Base-by-base conservation (phyloP, 2,329 filamentous ascomycete species). In the Pseudogymnoascus sp. region DNA sequence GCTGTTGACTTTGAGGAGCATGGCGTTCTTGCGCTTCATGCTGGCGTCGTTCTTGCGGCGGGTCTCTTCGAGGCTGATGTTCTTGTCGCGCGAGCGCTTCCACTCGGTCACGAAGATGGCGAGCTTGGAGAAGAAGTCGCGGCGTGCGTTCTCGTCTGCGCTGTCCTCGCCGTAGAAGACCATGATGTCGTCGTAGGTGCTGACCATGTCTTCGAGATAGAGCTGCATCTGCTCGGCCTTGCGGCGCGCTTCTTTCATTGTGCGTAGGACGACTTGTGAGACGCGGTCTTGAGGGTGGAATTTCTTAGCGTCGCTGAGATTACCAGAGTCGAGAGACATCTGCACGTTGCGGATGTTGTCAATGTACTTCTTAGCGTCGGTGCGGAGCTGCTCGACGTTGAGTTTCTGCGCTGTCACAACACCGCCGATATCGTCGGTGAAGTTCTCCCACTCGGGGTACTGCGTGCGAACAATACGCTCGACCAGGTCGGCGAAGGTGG, bases 241-340 rank as follows among this genome's bases (percentile, higher is more conserved):
- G 70, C 93, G 85, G 66, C 95, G 82, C 19, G 95, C 95, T 68
- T 99, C 95, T 79, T 97, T 98, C 93, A 99, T 98, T 68, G 84
- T 88, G 61, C 93, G 84, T 76, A 96, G 91, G 62, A 96, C 93
- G 35, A 98, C 83, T 76, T 96, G 90, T 66, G 89, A 89, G 46
- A 98, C 93, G 65, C 95, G 90, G 75, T 99, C 95, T 76, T 98
- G 91, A 16, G 95, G 93, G 73, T 99, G 95, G 82, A 99, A 99
- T 71, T 93, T 96, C 81, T 95, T 97, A 50, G 93, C 89, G 73
- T 99, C 95, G 73, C 91, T 96, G 67, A 99, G 80, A 74, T 96
- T 98, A 70, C 95, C 95, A 35, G 88, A 89, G 76, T 99, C 95
- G 60, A 99, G 84, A 24, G 91, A 96, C 76, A 85, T 86, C 75